Evolutionary conservation across 1,284 basidiomycete genomes (phyloP).

Genomic region (Trichosporon asahii): DNA sequence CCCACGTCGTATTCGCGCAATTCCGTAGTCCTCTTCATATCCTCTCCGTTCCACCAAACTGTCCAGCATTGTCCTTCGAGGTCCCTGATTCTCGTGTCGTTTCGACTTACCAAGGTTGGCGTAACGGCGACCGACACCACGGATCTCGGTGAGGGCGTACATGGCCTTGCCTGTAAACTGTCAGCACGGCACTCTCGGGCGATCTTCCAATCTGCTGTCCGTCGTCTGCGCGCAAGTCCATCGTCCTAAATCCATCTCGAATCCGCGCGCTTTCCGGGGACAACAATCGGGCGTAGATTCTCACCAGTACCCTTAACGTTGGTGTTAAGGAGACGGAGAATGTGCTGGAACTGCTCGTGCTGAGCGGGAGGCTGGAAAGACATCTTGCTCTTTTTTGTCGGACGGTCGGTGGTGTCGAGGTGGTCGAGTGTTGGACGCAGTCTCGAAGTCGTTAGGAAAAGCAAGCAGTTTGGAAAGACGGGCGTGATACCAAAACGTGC

Average conservation of each 20-base stretch:
- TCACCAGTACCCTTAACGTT: slow-evolving; percentile 79
- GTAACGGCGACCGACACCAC: slow-evolving; percentile 99
- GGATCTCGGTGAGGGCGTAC: slow-evolving; percentile 97
- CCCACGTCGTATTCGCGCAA: not conserved
- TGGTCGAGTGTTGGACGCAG: slow-evolving; percentile 10
- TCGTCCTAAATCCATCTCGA: slow-evolving; percentile 50
- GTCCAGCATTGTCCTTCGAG: not conserved
- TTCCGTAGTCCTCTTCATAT: not conserved
- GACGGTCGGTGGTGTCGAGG: slow-evolving; percentile 5
- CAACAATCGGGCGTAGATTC: not conserved
- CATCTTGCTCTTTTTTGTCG: slow-evolving; percentile 10
- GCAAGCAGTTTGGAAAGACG: slow-evolving; percentile 6
- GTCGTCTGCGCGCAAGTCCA: not conserved
- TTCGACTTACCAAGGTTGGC: slow-evolving; percentile 68
- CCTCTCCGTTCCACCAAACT: not conserved
- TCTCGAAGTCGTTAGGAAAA: not conserved
- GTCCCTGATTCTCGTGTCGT: not conserved
- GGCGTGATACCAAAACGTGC: not conserved
- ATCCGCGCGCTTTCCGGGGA: slow-evolving; percentile 61
- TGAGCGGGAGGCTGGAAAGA: slow-evolving; percentile 10
- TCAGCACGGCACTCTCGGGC: not conserved
- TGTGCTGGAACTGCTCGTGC: slow-evolving; percentile 83
- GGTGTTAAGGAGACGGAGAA: slow-evolving; percentile 95
- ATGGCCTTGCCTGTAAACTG: slow-evolving; percentile 74
- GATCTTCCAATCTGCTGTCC: not conserved